phyloP scores from a whole-genome alignment of 371 early-diverging fungal genomes.

The Mortierella sp. region DNA sequence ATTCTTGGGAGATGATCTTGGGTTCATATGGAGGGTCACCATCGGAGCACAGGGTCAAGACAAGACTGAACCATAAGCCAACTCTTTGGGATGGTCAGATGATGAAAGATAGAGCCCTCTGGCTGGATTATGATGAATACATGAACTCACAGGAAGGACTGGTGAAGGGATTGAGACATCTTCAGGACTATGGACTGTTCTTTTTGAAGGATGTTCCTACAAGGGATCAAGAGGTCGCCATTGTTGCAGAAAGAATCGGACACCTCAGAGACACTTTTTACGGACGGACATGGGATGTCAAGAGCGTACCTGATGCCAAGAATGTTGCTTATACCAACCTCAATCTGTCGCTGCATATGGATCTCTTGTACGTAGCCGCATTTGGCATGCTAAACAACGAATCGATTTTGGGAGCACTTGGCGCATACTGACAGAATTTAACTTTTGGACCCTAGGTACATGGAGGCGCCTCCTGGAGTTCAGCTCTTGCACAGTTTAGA shows the following conservation, averaged over 20 bases:
- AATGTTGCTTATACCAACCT: constrained; percentile 92
- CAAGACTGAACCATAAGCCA: constrained; percentile 54
- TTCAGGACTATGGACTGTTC: constrained; percentile 78
- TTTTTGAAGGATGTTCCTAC: constrained; percentile 80
- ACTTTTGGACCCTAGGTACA: no score
- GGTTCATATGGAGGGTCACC: constrained; percentile 41
- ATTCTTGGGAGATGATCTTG: constrained; percentile 54
- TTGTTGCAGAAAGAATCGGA: constrained; percentile 80
- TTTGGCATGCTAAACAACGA: no score
- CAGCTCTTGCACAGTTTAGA: constrained; percentile 86
- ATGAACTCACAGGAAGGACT: constrained; percentile 71
- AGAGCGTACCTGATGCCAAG: constrained; percentile 78
- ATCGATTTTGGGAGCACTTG: no score
- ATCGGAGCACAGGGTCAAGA: constrained; percentile 23
- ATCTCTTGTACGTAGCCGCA: constrained; percentile 80
- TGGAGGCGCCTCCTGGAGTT: constrained; percentile 89
- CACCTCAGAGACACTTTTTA: constrained; percentile 85
- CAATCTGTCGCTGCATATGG: constrained; percentile 91
- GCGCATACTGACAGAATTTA: no score
- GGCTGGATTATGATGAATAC: constrained; percentile 74
- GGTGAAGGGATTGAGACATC: constrained; percentile 62
- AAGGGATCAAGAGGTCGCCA: constrained; percentile 62
- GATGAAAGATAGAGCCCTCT: constrained; percentile 60
- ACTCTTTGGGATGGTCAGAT: constrained; percentile 65
- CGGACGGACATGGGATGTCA: constrained; percentile 87